Conservation (phyloP, 1,284 basidiomycete genomes). For the Phellopilus nigrolimitatus region DNA sequence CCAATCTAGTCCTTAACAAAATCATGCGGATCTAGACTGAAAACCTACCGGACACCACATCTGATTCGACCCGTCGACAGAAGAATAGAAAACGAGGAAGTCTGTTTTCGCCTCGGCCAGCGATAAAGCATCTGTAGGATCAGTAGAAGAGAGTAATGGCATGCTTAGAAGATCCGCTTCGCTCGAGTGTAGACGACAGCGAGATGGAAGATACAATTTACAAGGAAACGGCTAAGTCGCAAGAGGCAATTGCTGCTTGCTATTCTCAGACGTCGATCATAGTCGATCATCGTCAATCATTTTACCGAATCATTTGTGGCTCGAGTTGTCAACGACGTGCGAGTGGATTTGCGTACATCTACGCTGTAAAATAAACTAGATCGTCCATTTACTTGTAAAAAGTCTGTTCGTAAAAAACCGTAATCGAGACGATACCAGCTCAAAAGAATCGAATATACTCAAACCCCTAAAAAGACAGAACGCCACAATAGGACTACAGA, state of each 20-base stretch:
- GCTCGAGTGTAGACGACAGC: neutral
- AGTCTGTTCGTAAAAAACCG: too few relatives aligned
- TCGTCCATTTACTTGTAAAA: too few relatives aligned
- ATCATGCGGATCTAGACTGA: neutral
- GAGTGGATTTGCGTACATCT: too few relatives aligned
- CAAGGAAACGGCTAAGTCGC: too few relatives aligned
- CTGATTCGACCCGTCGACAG: slow-evolving; percentile 39
- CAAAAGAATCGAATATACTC: neutral
- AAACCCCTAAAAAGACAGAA: neutral
- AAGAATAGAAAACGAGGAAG: slow-evolving; percentile 65
- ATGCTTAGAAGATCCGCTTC: neutral
- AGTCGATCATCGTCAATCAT: too few relatives aligned
- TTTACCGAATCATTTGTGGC: too few relatives aligned
- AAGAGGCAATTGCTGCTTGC: too few relatives aligned
- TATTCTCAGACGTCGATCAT: too few relatives aligned
- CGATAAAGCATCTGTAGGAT: slow-evolving; percentile 12
- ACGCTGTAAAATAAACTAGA: too few relatives aligned
- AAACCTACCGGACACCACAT: slow-evolving; percentile 65
- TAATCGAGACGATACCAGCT: too few relatives aligned
- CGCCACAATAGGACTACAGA: neutral
- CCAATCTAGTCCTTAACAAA: neutral
- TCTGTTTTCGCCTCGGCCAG: slow-evolving; percentile 36
- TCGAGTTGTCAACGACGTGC: too few relatives aligned
- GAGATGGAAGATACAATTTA: too few relatives aligned
- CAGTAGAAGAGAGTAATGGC: slow-evolving; percentile 8